These are phyloP conservation scores for Daedaleopsis nitida DNA, from an alignment of 768 basidiomycete species.

Conservation along the genomic window DNA sequence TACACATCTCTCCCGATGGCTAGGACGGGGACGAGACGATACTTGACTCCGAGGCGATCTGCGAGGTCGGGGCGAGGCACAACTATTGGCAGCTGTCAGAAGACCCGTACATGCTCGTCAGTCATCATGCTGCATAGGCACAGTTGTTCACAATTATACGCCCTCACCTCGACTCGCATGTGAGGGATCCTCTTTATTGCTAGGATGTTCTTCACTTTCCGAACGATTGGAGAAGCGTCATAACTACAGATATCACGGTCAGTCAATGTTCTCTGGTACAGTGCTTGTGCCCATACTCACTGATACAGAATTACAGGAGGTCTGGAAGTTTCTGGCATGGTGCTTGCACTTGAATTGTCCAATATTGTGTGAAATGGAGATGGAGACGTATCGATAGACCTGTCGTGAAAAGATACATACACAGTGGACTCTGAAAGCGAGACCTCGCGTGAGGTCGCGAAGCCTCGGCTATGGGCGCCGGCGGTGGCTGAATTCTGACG, in stretches of 20 bases:
- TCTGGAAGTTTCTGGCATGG: constrained; percentile 4
- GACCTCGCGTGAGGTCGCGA: too few relatives aligned
- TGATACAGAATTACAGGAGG: constrained; percentile 45
- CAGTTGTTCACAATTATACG: background rate
- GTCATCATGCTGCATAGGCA: background rate
- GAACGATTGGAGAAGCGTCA: constrained; percentile 51
- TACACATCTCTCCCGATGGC: constrained; percentile 65
- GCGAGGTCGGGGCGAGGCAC: constrained; percentile 61
- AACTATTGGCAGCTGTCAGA: constrained; percentile 45
- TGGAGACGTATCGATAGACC: too few relatives aligned
- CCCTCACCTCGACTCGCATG: constrained; percentile 47
- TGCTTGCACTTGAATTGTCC: background rate
- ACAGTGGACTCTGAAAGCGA: too few relatives aligned
- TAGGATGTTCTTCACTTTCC: constrained; percentile 54
- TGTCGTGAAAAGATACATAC: too few relatives aligned
- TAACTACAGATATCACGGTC: constrained; percentile 50
- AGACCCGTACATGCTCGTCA: background rate
- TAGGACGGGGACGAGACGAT: constrained; percentile 61
- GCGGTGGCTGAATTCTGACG: too few relatives aligned
- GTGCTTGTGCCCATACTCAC: constrained; percentile 30
- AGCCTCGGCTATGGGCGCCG: too few relatives aligned
- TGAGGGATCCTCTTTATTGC: constrained; percentile 51
- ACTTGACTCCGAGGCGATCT: constrained; percentile 50
- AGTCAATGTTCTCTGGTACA: too few relatives aligned
- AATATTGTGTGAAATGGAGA: too few relatives aligned